phyloP scores from a whole-genome alignment of 2,329 filamentous ascomycete genomes.

The Byssochlamys sp. region DNA sequence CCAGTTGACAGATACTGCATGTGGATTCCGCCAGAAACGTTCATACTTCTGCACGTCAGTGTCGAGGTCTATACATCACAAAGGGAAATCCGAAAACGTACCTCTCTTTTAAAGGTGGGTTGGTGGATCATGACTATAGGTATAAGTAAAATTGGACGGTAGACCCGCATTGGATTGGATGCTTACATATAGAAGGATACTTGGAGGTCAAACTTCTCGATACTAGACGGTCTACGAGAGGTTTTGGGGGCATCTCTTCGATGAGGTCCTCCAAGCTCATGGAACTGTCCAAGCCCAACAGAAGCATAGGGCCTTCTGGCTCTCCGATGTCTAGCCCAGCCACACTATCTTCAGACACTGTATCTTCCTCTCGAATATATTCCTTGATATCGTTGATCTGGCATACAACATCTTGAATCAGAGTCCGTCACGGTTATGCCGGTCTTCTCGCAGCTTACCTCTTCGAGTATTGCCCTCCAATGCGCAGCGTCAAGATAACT shows the following conservation, averaged over 20 bases:
- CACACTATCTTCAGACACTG: slow-evolving; percentile 12
- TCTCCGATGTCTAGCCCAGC: slow-evolving; percentile 9
- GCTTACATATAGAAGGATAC: slow-evolving; percentile 22
- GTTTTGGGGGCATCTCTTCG: slow-evolving; percentile 20
- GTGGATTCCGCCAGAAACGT: slow-evolving; percentile 21
- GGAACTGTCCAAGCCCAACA: slow-evolving; percentile 18
- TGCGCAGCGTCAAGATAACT: slow-evolving; percentile 29
- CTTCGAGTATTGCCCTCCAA: slow-evolving; percentile 28
- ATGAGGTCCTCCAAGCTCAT: slow-evolving; percentile 24
- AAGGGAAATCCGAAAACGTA: slow-evolving; percentile 35
- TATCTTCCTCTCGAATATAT: slow-evolving; percentile 17
- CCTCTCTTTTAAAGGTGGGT: slow-evolving; percentile 23
- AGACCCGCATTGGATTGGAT: slow-evolving; percentile 29
- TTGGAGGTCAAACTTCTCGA: slow-evolving; percentile 24
- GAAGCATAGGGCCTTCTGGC: slow-evolving; percentile 15
- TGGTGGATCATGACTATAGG: slow-evolving; percentile 28
- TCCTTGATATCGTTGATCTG: slow-evolving; percentile 27
- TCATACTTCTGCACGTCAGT: slow-evolving; percentile 14
- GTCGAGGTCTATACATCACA: background rate
- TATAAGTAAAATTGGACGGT: slow-evolving; percentile 31
- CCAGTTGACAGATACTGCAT: slow-evolving; percentile 20
- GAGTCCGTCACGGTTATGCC: background rate
- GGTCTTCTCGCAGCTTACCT: slow-evolving; percentile 15
- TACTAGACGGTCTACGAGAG: slow-evolving; percentile 24
- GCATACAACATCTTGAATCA: background rate